Base-by-base conservation (phyloP, 1,284 basidiomycete species). In the Paramarasmius palmivorus region DNA sequence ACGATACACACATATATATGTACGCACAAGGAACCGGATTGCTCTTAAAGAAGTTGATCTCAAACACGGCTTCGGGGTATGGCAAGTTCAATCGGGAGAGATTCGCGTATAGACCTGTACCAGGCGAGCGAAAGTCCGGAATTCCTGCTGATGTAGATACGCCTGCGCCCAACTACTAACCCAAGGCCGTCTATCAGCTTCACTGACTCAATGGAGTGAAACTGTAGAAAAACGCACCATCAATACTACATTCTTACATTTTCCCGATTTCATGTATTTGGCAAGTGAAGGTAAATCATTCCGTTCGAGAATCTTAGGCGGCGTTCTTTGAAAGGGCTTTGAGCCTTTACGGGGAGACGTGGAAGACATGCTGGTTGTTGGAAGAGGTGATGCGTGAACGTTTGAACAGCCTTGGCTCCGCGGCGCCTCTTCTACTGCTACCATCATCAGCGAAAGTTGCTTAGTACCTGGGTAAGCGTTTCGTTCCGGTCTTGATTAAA, bases 11-110 rank as follows among this genome's bases (percentile, higher is more conserved):
- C 10, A 49, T 20, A 34, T n/a, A 50, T 20, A 35, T 35, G 26
- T 23, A 67, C 85, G 54, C 64, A 90, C 89, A 92, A 20, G 90
- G 88, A 12, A 79, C 69, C 10, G 90, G 90, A 58, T 91, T 88
- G 39, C 70, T 68, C 55, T 80, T 75, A 72, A 92, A 92, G 71
- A 84, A 92, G 51, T 71, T 70, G 61, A 92, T 89, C 57, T 91
- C 84, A 60, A 92, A 92, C 26, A 92, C 89, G 3, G 90, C 90
- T 67, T 92, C 90, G 5, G 90, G 88, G 62, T 85, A 83, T 22
- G 90, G 90, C 7, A 92, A 76, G 10, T 87, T 84, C 39, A 92
- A 69, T 53, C 84, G 74, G 32, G 84, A 84, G 36, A 92, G 77
- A 62, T 92, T 92, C 9, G 86, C 81, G 89, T 92, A 46, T 50